Base-by-base conservation (phyloP, 139 green algal species). In the Pseudopediastrum boryanum region DNA sequence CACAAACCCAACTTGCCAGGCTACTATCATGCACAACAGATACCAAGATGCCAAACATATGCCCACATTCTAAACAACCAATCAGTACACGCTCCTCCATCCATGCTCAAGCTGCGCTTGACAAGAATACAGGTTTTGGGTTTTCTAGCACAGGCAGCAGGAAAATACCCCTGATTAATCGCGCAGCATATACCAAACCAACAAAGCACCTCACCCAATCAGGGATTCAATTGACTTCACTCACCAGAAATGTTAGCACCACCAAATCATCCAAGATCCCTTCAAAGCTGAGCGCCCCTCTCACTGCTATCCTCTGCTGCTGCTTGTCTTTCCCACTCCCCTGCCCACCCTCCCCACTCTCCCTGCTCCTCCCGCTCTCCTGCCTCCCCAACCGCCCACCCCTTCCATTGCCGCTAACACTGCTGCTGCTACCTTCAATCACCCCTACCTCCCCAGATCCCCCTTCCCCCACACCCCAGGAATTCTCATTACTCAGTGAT, bases 191-290 rank as follows among this genome's bases (percentile, higher is more conserved):
- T n/a, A n/a, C n/a, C n/a, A n/a, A n/a, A 58, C 54, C 31, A 64
- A 29, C 54, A 64, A 9, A 64, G 5, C 54, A 25, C 31, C 10
- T 9, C 41, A 52, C n/a, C n/a, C n/a, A n/a, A n/a, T n/a, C n/a
- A n/a, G n/a, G n/a, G n/a, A n/a, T n/a, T n/a, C n/a, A n/a, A n/a
- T n/a, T n/a, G n/a, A n/a, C n/a, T n/a, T 3, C 35, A 33, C 87
- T 67, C 50, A 95, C 91, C 78, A 98, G 88, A 74, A 98, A 98
- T 31, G 89, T 97, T 58, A 97, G 91, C 56, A 96, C 90, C 54
- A 98, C 90, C 46, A 96, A 85, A 68, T 98, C 94, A 58, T 98
- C 93, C 5, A 97, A 43, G n/a, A 94, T 39, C n/a, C 89, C 68
- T 84, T 98, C 94, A 64, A 93, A 87, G 46, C 68, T 69, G 19